Evolutionary conservation across 1,139 yeast species (phyloP), one percentile per base, ranked within the genome.

Genomic region (Taphrina confusa): DNA sequence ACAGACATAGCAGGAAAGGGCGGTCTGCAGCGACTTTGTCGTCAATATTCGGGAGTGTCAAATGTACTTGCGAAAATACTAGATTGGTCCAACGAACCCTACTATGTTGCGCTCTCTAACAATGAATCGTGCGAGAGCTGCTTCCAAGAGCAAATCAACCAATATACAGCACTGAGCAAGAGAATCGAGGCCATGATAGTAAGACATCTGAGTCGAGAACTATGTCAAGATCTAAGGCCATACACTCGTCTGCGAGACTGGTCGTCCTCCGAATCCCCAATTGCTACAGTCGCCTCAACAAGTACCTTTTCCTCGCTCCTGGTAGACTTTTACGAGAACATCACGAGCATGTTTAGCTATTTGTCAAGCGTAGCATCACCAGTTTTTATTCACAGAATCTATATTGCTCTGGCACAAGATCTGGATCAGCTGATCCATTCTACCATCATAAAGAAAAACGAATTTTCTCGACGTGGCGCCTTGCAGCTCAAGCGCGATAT

Each of bases 31-130:
- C 70, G 82, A 62, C 73, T 85, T 50, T 78, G 85, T 50, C 77
- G 85, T 61, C 73, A 84, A 23, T 80, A 80, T 69, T 84, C 91
- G 62, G 84, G 88, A 65, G 73, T 81, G 5, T 77, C 78, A 61
- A 84, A 75, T 64, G 75, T 82, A 3, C 74, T 76, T 14, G 78
- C 78, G 39, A 74, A 80, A 9, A 73, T 87, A 71, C 80, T 78
- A 39, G 75, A 74, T 56, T 85, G 92, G 91, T 81, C 84, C 39
- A 81, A 83, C 59, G 84, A 83, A 51, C 71, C 83, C 47, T 76
- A 83, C 9, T 87, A 84, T 68, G 74, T 85, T 16, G 87, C 84
- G 67, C 73, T 87, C 44, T 84, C 87, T 74, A 27, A 52, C 36
- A 52, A 61, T 30, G 64, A 46, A 36, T 61, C 52, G 58, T 6